phyloP scores from a whole-genome alignment of 2,329 filamentous ascomycete species.

The Lasiodiplodia citricola region DNA sequence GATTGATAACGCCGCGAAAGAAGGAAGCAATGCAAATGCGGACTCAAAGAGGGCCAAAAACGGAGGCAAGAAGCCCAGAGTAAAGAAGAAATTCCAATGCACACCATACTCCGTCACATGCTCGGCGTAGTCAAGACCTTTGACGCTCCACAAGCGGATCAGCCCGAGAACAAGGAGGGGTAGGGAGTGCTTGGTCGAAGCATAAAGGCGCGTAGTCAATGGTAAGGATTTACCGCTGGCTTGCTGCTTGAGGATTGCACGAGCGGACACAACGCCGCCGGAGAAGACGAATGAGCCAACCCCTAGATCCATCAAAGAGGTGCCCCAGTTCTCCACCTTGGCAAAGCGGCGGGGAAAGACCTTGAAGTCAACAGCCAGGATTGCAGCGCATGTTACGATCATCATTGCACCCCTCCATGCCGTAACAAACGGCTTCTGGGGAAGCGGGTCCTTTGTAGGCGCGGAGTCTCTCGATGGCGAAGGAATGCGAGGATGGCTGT shows the following conservation, averaged over 20 bases:
- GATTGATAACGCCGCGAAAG: conserved; percentile 76
- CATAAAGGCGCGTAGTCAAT: conserved; percentile 64
- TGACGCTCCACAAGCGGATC: conserved; percentile 84
- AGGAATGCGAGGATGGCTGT: conserved; percentile 31
- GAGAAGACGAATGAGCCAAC: conserved; percentile 98
- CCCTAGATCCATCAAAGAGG: conserved; percentile 97
- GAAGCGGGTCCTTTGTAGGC: conserved; percentile 58
- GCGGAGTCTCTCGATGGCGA: conserved; percentile 33
- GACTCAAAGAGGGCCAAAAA: conserved; percentile 86
- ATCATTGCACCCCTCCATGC: conserved; percentile 92
- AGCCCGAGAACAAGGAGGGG: conserved; percentile 82
- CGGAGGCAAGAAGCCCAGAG: conserved; percentile 83
- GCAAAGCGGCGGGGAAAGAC: conserved; percentile 93
- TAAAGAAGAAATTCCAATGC: conserved; percentile 99
- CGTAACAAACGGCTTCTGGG: conserved; percentile 90
- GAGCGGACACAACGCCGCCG: conserved; percentile 85
- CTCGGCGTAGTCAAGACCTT: conserved; percentile 93
- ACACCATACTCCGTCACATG: conserved; percentile 98
- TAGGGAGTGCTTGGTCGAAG: conserved; percentile 78
- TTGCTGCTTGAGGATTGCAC: conserved; percentile 75
- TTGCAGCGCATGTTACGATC: conserved; percentile 84
- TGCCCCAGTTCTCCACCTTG: conserved; percentile 99
- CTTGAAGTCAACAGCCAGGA: conserved; percentile 94
- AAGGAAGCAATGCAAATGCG: conserved; percentile 71
- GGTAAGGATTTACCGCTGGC: conserved; percentile 58